Evolutionary conservation across 139 green algal genomes (phyloP).

Genomic region (Helicosporidium sp.): DNA sequence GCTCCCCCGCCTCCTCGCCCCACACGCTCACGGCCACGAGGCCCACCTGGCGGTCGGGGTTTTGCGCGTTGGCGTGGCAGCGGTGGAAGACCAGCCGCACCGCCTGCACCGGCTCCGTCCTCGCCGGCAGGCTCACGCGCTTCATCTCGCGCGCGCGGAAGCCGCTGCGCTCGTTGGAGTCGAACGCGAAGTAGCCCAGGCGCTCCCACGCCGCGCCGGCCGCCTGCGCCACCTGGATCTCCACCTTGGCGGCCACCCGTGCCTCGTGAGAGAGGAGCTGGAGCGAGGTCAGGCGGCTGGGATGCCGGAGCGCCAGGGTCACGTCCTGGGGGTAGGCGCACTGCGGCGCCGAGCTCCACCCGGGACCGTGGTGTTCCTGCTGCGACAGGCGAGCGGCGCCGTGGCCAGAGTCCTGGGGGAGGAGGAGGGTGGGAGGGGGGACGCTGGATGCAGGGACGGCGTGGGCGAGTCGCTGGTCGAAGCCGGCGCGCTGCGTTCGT

Average conservation of each 20-base stretch:
- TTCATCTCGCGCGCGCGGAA: slow-evolving; percentile 76
- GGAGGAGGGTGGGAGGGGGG: not conserved
- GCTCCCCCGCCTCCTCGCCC: not conserved
- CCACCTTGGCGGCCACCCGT: slow-evolving; percentile 59
- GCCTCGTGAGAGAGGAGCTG: slow-evolving; percentile 74
- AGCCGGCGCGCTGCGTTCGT: not conserved
- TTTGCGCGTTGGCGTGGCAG: slow-evolving; percentile 75
- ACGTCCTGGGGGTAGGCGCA: slow-evolving; percentile 70
- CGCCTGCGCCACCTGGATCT: slow-evolving; percentile 45
- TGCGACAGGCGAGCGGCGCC: slow-evolving; percentile 14
- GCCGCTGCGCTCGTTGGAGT: slow-evolving; percentile 63
- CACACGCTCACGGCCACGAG: not conserved
- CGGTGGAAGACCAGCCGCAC: slow-evolving; percentile 53
- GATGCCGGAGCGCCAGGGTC: slow-evolving; percentile 40
- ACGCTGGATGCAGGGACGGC: not conserved
- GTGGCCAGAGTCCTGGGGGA: not conserved
- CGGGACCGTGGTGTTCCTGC: no score
- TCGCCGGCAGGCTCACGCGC: slow-evolving; percentile 34
- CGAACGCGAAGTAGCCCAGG: slow-evolving; percentile 72
- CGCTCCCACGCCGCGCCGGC: slow-evolving; percentile 29
- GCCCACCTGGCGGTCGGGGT: slow-evolving; percentile 68
- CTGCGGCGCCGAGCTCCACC: no score
- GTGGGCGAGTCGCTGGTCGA: not conserved
- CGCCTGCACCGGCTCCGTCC: slow-evolving; percentile 18
- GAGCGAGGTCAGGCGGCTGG: slow-evolving; percentile 56